Percentiles rank a stretch among this genome's conserved stretches.
Conservation (phyloP, 768 basidiomycete genomes). For the Lentinula lateritia region DNA sequence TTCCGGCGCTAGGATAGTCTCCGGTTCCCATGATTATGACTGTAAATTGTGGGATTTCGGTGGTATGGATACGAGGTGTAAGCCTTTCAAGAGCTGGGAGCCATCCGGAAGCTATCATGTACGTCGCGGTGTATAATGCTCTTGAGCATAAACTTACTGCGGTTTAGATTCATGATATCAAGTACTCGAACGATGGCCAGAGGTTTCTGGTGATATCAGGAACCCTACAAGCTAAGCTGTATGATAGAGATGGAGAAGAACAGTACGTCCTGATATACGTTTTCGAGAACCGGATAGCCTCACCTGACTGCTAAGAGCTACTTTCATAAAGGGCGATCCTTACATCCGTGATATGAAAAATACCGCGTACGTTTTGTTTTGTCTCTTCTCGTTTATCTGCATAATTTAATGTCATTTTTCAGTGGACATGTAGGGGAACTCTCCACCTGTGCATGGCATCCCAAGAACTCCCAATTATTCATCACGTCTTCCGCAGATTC, state of each 20-base stretch:
- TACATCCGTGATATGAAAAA: slow-evolving; percentile 99
- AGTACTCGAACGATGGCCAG: slow-evolving; percentile 84
- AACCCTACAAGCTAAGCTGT: slow-evolving; percentile 82
- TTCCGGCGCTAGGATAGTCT: slow-evolving; percentile 85
- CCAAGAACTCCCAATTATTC: slow-evolving; percentile 76
- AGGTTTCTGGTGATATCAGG: slow-evolving; percentile 86
- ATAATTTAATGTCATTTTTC: neutral
- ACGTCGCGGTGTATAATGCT: slow-evolving; percentile 10
- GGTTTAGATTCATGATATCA: slow-evolving; percentile 80
- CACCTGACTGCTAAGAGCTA: slow-evolving; percentile 56
- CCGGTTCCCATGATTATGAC: slow-evolving; percentile 97
- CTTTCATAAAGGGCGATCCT: slow-evolving; percentile 90
- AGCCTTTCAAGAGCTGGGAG: slow-evolving; percentile 97
- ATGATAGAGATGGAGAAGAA: slow-evolving; percentile 90
- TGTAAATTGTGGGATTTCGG: slow-evolving; percentile 99
- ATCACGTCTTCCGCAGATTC: slow-evolving; percentile 95
- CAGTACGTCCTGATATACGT: slow-evolving; percentile 48
- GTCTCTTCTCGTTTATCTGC: slow-evolving; percentile 4
- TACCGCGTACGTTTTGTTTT: slow-evolving; percentile 66
- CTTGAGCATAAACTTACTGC: neutral
- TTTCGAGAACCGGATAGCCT: slow-evolving; percentile 30
- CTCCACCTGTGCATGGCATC: slow-evolving; percentile 90
- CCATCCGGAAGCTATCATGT: slow-evolving; percentile 92
- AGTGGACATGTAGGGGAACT: slow-evolving; percentile 95
- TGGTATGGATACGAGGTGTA: slow-evolving; percentile 86